Evolutionary conservation across 2,329 filamentous ascomycete species (phyloP), one percentile per base, ranked within the genome.

Genomic region (Botrytis elliptica): DNA sequence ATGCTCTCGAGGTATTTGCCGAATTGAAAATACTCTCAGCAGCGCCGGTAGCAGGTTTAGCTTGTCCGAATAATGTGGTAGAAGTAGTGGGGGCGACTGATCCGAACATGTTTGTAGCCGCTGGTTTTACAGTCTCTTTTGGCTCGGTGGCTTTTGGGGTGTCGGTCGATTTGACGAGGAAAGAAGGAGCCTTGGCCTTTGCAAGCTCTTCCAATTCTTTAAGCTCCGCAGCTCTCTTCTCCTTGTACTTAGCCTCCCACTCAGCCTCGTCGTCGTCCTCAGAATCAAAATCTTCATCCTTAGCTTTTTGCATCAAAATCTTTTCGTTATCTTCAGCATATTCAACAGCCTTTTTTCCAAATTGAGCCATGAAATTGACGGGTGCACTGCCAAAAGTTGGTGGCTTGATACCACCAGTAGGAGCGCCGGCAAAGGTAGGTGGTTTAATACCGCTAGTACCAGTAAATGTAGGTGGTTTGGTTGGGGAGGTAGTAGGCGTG

Each of bases 41-140:
- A 40, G 77, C 74, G 40, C 44, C 68, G 83, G 85, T 65, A 82
- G 84, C 40, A 80, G 83, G 44, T 81, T 83, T 55, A 79, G 82
- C 74, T 83, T 86, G 69, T 46, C 75, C 76, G 67, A 78, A 79
- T 14, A 77, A 62, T 22, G 76, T 38, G 36, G 71, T 76, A 38
- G 74, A 71, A 38, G 64, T 36, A 68, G 70, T 36, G 10, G 65
- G 36, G 33, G 73, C n/a, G 6, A 38, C 29, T 44, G 49, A 22
- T 22, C 57, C 14, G 29, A 52, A 65, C 4, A 62, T 33, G 22
- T 40, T 66, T 46, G 67, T 46, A 38, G 67, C 33, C 36, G 70
- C 20, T 42, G 67, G 12, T 44, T 76, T 74, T 18, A 65, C 42
- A 44, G 55, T 60, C 68, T 49, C 46, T n/a, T 57, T 59, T 29